Conservation (phyloP, 2,329 filamentous ascomycete genomes). For the Colletotrichum euphorbiae region DNA sequence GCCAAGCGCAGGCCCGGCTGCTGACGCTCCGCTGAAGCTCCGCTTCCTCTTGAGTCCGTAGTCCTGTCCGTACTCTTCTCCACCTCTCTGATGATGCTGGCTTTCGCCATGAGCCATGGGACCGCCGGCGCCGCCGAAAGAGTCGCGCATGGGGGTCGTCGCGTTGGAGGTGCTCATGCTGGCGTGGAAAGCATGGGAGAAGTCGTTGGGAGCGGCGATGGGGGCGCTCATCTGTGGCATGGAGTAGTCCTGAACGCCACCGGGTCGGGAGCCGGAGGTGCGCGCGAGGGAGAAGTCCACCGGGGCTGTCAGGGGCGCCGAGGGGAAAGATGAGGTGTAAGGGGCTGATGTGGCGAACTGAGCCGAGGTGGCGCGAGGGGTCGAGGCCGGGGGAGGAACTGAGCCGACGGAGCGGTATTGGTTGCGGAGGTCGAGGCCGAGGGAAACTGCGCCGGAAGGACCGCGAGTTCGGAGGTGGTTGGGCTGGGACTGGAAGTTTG, state of each 20-base stretch:
- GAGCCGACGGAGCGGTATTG: constrained; percentile 56
- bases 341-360: constrained; percentile 42
- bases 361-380: constrained; percentile 45
- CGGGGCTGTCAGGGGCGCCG: constrained; percentile 65
- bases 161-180: constrained; percentile 50
- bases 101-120: constrained; percentile 41
- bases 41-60: constrained; percentile 52
- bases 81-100: constrained; percentile 24
- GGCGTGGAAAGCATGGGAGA: constrained; percentile 60
- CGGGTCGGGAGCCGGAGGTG: constrained; percentile 52
- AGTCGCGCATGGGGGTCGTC: constrained; percentile 59
- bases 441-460: constrained; percentile 60
- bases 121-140: constrained; percentile 52
- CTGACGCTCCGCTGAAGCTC: constrained; percentile 48
- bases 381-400: constrained; percentile 47
- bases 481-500: constrained; percentile 58
- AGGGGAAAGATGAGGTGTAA: constrained; percentile 64
- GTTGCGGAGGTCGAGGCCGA: constrained; percentile 58
- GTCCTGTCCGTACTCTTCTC: constrained; percentile 46
- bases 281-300: constrained; percentile 63
- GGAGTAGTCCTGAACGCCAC: constrained; percentile 58
- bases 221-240: constrained; percentile 67
- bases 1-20: constrained; percentile 35
- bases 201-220: constrained; percentile 64
- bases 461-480: constrained; percentile 61